These are phyloP conservation scores for Alternaria sp. DNA, from an alignment of 2,329 filamentous ascomycete species.

Conservation along the genomic window DNA sequence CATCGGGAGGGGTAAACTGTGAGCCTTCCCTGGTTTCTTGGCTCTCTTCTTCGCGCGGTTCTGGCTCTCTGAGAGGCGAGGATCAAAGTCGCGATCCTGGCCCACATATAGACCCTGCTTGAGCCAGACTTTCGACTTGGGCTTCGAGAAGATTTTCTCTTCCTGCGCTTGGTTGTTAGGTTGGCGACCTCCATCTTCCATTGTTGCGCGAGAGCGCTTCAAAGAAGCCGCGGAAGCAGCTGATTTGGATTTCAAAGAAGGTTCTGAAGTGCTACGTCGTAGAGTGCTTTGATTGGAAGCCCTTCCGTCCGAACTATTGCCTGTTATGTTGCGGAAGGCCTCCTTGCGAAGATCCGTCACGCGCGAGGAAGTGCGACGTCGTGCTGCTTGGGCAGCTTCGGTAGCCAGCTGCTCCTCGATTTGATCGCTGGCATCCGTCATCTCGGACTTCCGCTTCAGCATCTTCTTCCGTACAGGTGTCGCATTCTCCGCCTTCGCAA, in stretches of 20 bases:
- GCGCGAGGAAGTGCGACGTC: conserved; percentile 45
- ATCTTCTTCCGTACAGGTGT: conserved; percentile 33
- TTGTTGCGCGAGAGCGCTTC: conserved; percentile 37
- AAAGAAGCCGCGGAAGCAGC: conserved; percentile 23
- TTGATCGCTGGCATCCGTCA: conserved; percentile 32
- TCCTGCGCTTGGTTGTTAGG: conserved; percentile 23
- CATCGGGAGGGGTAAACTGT: conserved; percentile 76
- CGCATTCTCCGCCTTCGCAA: conserved; percentile 21
- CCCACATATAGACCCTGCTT: conserved; percentile 87
- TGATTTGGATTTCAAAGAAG: conserved; percentile 28
- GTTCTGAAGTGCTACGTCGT: conserved; percentile 39
- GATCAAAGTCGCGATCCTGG: conserved; percentile 63
- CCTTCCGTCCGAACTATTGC: conserved; percentile 50
- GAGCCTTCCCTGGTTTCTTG: conserved; percentile 59
- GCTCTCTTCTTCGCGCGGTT: conserved; percentile 50
- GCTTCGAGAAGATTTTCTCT: conserved; percentile 36
- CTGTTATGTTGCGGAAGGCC: conserved; percentile 42
- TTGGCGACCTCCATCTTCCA: conserved; percentile 26
- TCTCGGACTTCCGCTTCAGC: conserved; percentile 20
- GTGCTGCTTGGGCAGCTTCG: conserved; percentile 45
- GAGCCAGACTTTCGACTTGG: conserved; percentile 77
- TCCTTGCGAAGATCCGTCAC: conserved; percentile 47
- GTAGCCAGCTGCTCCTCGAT: conserved; percentile 43
- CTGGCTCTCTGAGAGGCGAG: conserved; percentile 58
- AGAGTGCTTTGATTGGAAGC: conserved; percentile 42